Evolutionary conservation across 306 rosid species (phyloP).

Genomic region (Prunus mume): DNA sequence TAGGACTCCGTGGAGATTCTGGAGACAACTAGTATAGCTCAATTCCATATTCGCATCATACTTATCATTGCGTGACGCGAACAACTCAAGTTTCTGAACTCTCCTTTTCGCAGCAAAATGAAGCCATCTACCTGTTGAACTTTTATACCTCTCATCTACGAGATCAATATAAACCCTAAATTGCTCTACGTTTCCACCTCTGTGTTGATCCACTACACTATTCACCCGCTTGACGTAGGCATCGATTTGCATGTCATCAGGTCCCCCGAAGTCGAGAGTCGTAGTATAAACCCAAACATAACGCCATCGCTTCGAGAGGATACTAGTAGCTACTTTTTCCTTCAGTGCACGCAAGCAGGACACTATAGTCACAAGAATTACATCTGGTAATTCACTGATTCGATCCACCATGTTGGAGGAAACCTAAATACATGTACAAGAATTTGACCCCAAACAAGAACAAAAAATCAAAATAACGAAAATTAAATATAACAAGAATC

Average conservation of each 20-base stretch:
- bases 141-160: not conserved
- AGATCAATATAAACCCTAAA: not conserved
- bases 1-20: not conserved
- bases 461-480: no score
- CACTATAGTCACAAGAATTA: not conserved
- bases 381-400: not conserved
- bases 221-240: not conserved
- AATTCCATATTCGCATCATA: not conserved
- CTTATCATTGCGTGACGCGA: no score
- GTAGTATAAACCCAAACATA: not conserved
- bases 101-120: not conserved
- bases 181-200: not conserved
- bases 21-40: not conserved
- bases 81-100: not conserved
- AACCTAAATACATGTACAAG: no score
- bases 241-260: not conserved
- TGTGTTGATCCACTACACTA: not conserved
- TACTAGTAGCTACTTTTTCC: not conserved
- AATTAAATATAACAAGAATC: no score
- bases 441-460: no score
- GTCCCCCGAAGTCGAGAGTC: not conserved
- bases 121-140: not conserved
- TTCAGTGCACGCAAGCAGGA: not conserved
- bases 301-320: not conserved
- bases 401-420: not conserved